These are phyloP conservation scores for Rhododendron ferrugineum DNA, from an alignment of 148 eudicot species.

Conservation along the genomic window DNA sequence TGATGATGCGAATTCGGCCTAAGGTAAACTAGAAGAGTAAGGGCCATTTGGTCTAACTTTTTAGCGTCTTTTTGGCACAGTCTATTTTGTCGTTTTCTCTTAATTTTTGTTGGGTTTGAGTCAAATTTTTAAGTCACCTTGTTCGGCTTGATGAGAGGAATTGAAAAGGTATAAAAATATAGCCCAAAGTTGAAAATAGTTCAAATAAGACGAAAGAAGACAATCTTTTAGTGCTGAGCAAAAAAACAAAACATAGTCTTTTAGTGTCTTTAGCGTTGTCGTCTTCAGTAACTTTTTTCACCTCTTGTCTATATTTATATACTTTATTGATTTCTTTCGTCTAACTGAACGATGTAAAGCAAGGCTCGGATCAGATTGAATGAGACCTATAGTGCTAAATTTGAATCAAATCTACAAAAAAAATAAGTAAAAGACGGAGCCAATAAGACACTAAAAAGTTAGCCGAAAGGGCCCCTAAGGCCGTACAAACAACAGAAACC, in stretches of 20 bases:
- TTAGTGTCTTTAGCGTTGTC: not conserved
- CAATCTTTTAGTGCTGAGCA: not conserved
- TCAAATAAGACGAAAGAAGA: not conserved
- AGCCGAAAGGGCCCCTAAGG: not conserved
- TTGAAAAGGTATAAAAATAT: not conserved
- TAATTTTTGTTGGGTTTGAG: not conserved
- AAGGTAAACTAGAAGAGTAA: not conserved
- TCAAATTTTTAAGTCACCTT: not conserved
- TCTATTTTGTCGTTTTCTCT: not conserved
- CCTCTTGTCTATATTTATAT: too few species aligned
- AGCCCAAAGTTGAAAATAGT: not conserved
- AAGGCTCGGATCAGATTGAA: not conserved
- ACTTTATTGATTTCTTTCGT: not conserved
- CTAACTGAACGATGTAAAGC: not conserved
- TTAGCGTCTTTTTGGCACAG: not conserved
- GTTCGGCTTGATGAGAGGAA: not conserved
- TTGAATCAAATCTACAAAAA: not conserved
- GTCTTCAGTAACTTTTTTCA: too few species aligned
- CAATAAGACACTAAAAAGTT: not conserved
- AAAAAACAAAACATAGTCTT: not conserved
- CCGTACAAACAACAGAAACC: not conserved
- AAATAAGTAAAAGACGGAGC: not conserved
- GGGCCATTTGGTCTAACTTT: not conserved
- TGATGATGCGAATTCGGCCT: not conserved
- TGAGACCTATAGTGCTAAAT: not conserved